Percentiles rank a stretch among this genome's conserved stretches.
These are phyloP conservation scores for Mucor plumbeus DNA, from an alignment of 371 early-diverging fungal genomes.

Conservation along the genomic window DNA sequence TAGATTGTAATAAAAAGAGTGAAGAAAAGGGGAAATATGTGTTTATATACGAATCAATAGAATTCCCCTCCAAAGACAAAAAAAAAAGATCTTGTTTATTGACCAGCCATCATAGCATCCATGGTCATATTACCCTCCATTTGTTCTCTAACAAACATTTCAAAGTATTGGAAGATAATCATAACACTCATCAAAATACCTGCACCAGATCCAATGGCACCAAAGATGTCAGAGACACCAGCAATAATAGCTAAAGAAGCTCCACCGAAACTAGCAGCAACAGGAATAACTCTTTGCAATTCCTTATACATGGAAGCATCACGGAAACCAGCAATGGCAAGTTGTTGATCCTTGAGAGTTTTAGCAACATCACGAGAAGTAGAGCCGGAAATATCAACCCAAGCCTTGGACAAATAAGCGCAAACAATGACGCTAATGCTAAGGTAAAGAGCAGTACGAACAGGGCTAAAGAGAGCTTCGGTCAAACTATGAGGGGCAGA, in stretches of 20 bases:
- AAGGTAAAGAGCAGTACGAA: conserved; percentile 94
- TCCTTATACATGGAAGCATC: conserved; percentile 97
- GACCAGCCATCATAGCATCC: conserved; percentile 53
- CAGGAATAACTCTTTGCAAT: conserved; percentile 98
- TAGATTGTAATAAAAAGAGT: background rate
- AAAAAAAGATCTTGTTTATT: background rate
- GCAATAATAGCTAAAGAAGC: conserved; percentile 95
- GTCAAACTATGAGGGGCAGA: conserved; percentile 92
- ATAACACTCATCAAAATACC: conserved; percentile 99
- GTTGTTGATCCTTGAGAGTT: conserved; percentile 97
- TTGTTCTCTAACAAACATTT: conserved; percentile 97
- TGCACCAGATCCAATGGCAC: conserved; percentile 98
- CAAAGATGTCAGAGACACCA: conserved; percentile 93
- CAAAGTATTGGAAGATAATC: conserved; percentile 99
- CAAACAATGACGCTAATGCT: conserved; percentile 93
- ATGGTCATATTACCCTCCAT: conserved; percentile 71
- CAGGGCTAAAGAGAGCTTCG: conserved; percentile 90
- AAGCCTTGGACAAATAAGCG: conserved; percentile 96
- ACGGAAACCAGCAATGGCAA: conserved; percentile 97
- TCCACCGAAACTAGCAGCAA: conserved; percentile 96
- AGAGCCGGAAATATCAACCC: conserved; percentile 98
- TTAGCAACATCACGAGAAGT: conserved; percentile 98
- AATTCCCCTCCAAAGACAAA: background rate
- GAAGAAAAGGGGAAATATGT: background rate
- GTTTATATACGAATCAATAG: background rate